These are phyloP conservation scores for Euphrasia confusa DNA, from an alignment of 257 asterid species.

Conservation along the genomic window DNA sequence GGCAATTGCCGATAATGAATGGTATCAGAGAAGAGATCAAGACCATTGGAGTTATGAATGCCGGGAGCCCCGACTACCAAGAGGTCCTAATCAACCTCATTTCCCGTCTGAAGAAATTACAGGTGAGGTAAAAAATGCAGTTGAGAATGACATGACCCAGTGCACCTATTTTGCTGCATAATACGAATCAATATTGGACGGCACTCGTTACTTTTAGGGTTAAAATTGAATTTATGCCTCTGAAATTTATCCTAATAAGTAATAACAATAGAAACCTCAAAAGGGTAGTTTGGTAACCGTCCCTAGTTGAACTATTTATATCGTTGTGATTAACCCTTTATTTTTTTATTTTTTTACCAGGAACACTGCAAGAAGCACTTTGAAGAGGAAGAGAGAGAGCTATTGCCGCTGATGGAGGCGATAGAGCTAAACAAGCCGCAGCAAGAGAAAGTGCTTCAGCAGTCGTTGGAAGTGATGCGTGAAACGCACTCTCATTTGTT, in stretches of 20 bases:
- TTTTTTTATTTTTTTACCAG: slow-evolving; percentile 29
- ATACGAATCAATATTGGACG: neutral
- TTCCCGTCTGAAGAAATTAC: slow-evolving; percentile 59
- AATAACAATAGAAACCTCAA: neutral
- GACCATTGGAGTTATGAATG: slow-evolving; percentile 77
- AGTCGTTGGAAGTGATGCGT: slow-evolving; percentile 73
- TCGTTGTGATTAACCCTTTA: neutral
- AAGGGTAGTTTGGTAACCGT: neutral
- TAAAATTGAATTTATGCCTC: too few species aligned
- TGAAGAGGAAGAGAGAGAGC: slow-evolving; percentile 79
- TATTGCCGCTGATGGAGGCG: slow-evolving; percentile 90
- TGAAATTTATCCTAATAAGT: too few species aligned
- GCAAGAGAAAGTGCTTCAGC: slow-evolving; percentile 64
- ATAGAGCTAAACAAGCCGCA: slow-evolving; percentile 63
- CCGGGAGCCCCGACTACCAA: slow-evolving; percentile 74
- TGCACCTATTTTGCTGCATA: neutral
- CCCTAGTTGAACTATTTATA: too few species aligned
- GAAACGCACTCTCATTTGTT: slow-evolving; percentile 79
- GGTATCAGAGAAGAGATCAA: slow-evolving; percentile 96
- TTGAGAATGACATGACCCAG: too few species aligned
- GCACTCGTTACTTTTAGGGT: neutral
- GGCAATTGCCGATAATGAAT: slow-evolving; percentile 87
- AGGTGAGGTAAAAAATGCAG: slow-evolving; percentile 34
- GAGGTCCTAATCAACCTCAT: slow-evolving; percentile 59
- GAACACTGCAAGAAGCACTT: slow-evolving; percentile 73